These are phyloP conservation scores for Kodamaea leandrae DNA, from an alignment of 805 yeast genomes.

Conservation along the genomic window DNA sequence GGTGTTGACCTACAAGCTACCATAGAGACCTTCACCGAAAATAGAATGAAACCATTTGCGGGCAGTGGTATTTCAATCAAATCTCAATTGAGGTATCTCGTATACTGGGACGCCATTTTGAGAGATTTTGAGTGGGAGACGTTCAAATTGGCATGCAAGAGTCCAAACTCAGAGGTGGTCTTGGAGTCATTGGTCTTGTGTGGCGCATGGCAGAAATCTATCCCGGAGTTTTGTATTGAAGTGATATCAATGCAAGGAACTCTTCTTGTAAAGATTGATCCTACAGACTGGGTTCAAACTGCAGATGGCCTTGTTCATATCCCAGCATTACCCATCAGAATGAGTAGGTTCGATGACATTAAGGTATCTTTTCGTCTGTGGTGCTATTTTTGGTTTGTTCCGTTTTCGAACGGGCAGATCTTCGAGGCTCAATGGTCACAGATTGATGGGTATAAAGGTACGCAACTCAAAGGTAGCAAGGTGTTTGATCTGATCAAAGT, in stretches of 20 bases:
- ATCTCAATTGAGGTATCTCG: conserved; percentile 66
- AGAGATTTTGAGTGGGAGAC: neutral
- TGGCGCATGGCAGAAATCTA: too few relatives aligned
- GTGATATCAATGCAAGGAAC: too few relatives aligned
- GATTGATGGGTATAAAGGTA: conserved; percentile 69
- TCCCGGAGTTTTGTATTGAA: too few relatives aligned
- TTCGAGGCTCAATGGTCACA: conserved; percentile 30
- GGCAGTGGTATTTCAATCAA: conserved; percentile 68
- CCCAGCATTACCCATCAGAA: neutral
- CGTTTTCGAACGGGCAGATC: conserved; percentile 21
- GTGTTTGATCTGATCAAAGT: conserved; percentile 46
- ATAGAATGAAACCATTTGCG: conserved; percentile 55
- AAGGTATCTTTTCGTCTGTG: conserved; percentile 9
- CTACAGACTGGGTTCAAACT: too few relatives aligned
- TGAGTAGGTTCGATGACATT: conserved; percentile 1
- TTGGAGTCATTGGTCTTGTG: too few relatives aligned
- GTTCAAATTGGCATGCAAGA: neutral
- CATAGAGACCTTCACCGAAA: conserved; percentile 47
- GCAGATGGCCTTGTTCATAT: neutral
- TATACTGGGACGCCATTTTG: conserved; percentile 45
- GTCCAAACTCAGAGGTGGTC: too few relatives aligned
- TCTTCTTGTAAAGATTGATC: too few relatives aligned
- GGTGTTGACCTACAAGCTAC: conserved; percentile 43
- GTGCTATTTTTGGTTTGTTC: conserved; percentile 32
- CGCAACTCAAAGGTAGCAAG: conserved; percentile 49